These are phyloP conservation scores for Chalara sp. DNA, from an alignment of 2,329 filamentous ascomycete species.

Conservation along the genomic window DNA sequence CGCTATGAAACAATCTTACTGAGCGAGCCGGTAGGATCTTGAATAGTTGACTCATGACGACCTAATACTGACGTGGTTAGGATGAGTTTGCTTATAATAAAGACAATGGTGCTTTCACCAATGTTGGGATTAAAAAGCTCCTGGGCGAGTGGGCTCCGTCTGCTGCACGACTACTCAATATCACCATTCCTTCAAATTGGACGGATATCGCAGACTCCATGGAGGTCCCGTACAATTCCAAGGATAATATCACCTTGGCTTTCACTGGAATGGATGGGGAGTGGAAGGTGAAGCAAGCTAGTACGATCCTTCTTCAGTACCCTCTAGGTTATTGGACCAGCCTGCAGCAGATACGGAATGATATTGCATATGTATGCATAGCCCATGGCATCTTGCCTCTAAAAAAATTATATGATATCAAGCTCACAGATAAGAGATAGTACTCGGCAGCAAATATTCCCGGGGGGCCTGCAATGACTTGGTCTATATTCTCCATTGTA, in stretches of 20 bases:
- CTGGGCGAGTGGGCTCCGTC: neutral
- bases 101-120: neutral
- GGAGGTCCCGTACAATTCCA: neutral
- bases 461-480: constrained; percentile 68
- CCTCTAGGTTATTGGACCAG: neutral
- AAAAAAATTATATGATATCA: no score
- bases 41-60: neutral
- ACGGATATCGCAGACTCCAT: neutral
- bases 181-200: neutral
- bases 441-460: constrained; percentile 18
- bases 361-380: neutral
- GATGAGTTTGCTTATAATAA: constrained; percentile 1
- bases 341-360: neutral
- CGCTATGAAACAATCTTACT: neutral
- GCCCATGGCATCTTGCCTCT: no score
- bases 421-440: no score
- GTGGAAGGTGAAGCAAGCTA: no score
- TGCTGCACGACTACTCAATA: neutral
- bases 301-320: no score
- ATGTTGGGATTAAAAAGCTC: neutral
- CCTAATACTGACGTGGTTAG: neutral
- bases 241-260: neutral
- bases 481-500: constrained; percentile 60
- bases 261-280: no score
- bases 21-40: neutral